Base-by-base conservation (phyloP, 805 yeast genomes). In the Barnettozyma sp. region DNA sequence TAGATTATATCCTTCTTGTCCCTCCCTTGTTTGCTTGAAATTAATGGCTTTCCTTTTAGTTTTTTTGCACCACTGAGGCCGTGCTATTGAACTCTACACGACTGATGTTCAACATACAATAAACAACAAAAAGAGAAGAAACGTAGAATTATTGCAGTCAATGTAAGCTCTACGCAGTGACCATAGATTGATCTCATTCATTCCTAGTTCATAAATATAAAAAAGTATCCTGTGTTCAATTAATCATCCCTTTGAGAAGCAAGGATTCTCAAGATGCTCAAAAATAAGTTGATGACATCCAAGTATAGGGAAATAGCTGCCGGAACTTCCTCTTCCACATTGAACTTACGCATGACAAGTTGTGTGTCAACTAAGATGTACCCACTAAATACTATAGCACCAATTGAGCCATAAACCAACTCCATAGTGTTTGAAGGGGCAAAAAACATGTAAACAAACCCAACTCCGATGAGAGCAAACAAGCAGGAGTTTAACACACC, bases 311-410 rank as follows among this genome's bases (percentile, higher is more conserved):
- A 63, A 53, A 87, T 76, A 12, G 90, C 76, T 34, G 94, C 90
- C 26, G 76, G 70, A n/a, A 86, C 71, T 51, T 84, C 95, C 47
- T 87, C 95, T 47, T 86, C 95, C 28, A 86, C 78, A 50, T 78
- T 80, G 47, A 68, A 76, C 38, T 74, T 76, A 52, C 80, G 76
- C 76, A 86, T 70, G 38, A 86, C 73, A 47, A 75, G 56, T 58
- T 86, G 95, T 15, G 95, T 86, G 56, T 86, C 96, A 30, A 84
- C 73, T 34, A 86, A 59, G 40, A 87, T 70, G 53, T 80, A 85
- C 5, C 76, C 73, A 11, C 79, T 66, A 59, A 86, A 86, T 3
- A 86, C 59, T 27, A 80, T 50, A 5, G 94, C 92, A 17, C 92
- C 94, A 29, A 79, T 54, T 42, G 76, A 73, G 22, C 87, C 73